Conservation (phyloP, 768 basidiomycete genomes). For the Phylloporus sp. region DNA sequence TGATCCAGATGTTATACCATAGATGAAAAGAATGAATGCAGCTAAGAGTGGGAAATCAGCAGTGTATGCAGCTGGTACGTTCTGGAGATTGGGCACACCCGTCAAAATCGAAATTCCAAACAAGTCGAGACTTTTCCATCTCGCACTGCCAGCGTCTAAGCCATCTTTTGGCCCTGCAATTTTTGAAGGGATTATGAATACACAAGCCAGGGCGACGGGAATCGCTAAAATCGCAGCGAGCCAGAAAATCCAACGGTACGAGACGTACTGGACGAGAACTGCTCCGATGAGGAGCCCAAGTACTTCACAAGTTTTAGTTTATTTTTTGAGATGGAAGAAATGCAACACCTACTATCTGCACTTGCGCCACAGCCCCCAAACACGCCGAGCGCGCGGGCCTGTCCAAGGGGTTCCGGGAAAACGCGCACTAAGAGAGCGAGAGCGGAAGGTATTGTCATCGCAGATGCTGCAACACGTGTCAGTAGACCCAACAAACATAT, state of each 20-base stretch:
- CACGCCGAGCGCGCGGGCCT: constrained; percentile 45
- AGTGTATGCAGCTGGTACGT: not conserved
- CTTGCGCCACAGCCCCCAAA: constrained; percentile 46
- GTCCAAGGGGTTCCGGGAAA: constrained; percentile 44
- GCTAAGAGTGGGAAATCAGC: constrained; percentile 18
- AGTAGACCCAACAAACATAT: not conserved
- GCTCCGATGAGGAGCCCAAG: constrained; percentile 44
- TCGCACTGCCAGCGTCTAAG: constrained; percentile 1
- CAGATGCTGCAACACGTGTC: constrained; percentile 34
- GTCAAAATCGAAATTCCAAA: constrained; percentile 38
- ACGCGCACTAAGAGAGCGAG: constrained; percentile 47
- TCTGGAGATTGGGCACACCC: constrained; percentile 18
- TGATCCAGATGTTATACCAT: constrained; percentile 45
- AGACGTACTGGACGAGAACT: constrained; percentile 36
- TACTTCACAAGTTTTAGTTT: constrained; percentile 22
- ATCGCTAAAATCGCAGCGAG: constrained; percentile 39
- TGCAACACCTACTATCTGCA: constrained; percentile 36
- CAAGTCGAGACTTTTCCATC: constrained; percentile 35
- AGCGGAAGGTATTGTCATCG: constrained; percentile 50
- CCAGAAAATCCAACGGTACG: constrained; percentile 53
- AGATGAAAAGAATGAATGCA: constrained; percentile 39
- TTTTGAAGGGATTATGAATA: constrained; percentile 34
- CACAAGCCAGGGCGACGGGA: constrained; percentile 29
- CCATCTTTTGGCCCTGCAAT: not conserved
- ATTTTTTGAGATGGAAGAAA: not conserved